Conservation (phyloP, 306 rosid genomes). For the Fagus sylvatica region DNA sequence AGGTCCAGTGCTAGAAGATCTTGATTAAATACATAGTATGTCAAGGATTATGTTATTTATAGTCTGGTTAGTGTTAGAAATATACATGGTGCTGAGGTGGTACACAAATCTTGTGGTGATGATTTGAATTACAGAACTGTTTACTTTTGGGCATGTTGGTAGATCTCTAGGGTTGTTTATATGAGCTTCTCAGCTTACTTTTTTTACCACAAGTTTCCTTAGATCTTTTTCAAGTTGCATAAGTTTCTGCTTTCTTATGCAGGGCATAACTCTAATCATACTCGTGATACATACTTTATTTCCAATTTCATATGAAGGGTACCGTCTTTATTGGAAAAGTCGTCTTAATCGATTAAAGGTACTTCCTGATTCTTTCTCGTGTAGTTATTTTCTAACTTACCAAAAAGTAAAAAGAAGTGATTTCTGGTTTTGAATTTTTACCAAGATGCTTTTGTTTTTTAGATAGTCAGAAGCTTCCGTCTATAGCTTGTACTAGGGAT, state of each 20-base stretch:
- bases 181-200: neutral
- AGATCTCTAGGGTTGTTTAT: constrained; percentile 5
- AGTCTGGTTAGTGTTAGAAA: neutral
- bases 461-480: neutral
- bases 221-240: neutral
- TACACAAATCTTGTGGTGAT: neutral
- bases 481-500: neutral
- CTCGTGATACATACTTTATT: constrained; percentile 64
- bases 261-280: constrained; percentile 70
- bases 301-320: constrained; percentile 79
- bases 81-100: neutral
- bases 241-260: constrained; percentile 32
- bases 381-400: constrained; percentile 5
- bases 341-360: constrained; percentile 71
- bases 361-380: constrained; percentile 25
- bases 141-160: neutral
- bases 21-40: neutral
- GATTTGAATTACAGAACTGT: constrained; percentile 2
- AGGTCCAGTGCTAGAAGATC: neutral
- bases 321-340: constrained; percentile 61
- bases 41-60: neutral
- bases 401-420: neutral
- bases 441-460: neutral
- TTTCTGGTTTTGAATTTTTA: neutral
- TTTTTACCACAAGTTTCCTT: constrained; percentile 2